A percentile compares a stretch with the other conserved stretches of the same genome.
Conservation (phyloP, 1,284 basidiomycete genomes). For the Agroathelia rolfsii region DNA sequence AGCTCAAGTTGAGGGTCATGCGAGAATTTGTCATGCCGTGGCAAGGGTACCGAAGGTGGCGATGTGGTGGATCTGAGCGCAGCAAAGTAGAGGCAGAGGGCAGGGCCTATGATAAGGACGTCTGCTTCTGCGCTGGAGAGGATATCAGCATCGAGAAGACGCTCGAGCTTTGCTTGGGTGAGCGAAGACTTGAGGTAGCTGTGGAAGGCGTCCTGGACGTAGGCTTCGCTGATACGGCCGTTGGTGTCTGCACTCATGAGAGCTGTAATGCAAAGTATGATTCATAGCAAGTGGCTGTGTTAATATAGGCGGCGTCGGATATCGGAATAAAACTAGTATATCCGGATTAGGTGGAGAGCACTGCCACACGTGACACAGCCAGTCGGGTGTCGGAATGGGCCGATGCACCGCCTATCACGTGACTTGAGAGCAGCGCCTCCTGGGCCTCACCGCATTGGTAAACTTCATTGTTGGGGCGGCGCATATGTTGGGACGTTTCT, state of each 20-base stretch:
- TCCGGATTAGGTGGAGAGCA: too few species aligned
- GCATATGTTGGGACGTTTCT: too few species aligned
- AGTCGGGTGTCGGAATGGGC: too few species aligned
- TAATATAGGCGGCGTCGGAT: too few species aligned
- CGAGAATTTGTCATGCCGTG: slow-evolving; percentile 28
- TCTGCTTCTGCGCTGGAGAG: slow-evolving; percentile 68
- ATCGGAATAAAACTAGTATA: too few species aligned
- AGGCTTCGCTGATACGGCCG: slow-evolving; percentile 40
- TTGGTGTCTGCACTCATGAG: slow-evolving; percentile 13
- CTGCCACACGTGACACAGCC: too few species aligned
- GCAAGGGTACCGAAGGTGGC: slow-evolving; percentile 53
- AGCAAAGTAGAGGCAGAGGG: slow-evolving; percentile 55
- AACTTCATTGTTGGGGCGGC: too few species aligned
- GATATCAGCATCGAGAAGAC: slow-evolving; percentile 56
- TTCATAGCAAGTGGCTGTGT: too few species aligned
- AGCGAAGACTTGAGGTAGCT: slow-evolving; percentile 71
- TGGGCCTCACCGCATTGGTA: too few species aligned
- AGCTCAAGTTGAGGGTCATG: slow-evolving; percentile 31
- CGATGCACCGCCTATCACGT: too few species aligned
- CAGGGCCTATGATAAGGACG: slow-evolving; percentile 71
- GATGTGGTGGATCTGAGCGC: slow-evolving; percentile 47
- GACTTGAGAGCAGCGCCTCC: too few species aligned
- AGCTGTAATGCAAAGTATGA: slow-evolving; percentile 12
- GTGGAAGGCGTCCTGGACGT: slow-evolving; percentile 69
- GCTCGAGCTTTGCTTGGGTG: slow-evolving; percentile 64